Evolutionary conservation across 345 rosid genomes (phyloP).

Genomic region (Hevea brasiliensis): DNA sequence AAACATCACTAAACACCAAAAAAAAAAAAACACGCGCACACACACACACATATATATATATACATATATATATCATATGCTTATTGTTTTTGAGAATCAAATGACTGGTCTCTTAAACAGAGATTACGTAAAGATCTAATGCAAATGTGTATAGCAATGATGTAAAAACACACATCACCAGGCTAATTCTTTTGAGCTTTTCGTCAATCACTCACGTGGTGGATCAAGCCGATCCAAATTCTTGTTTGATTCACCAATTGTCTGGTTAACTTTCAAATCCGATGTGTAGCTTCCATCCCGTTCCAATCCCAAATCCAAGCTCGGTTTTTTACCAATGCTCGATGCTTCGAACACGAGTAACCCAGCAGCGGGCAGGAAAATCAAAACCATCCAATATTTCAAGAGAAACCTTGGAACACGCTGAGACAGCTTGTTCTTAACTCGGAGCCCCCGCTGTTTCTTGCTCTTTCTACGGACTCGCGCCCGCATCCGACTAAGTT

Average conservation of each 20-base stretch:
- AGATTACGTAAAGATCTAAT: too few species aligned
- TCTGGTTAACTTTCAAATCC: neutral
- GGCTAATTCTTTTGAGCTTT: too few species aligned
- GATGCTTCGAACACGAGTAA: slow-evolving; percentile 66
- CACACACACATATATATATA: too few species aligned
- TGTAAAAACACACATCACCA: neutral
- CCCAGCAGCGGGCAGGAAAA: slow-evolving; percentile 52
- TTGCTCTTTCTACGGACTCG: slow-evolving; percentile 74
- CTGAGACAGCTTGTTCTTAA: slow-evolving; percentile 43
- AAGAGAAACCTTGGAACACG: slow-evolving; percentile 49
- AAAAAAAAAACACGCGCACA: too few species aligned
- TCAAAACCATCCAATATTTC: slow-evolving; percentile 58
- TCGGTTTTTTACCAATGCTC: slow-evolving; percentile 47
- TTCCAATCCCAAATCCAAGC: slow-evolving; percentile 18
- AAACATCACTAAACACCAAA: too few species aligned
- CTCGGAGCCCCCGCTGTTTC: slow-evolving; percentile 44
- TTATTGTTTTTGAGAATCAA: too few species aligned
- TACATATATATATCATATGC: too few species aligned
- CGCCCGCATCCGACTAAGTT: slow-evolving; percentile 54
- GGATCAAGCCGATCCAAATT: slow-evolving; percentile 66
- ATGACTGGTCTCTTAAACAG: too few species aligned
- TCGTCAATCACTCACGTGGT: slow-evolving; percentile 43
- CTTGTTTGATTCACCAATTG: slow-evolving; percentile 15
- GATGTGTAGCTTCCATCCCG: slow-evolving; percentile 8
- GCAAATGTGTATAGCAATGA: neutral